Evolutionary conservation across 768 basidiomycete genomes (phyloP).

Genomic region (Pulveroboletus ravenelii): DNA sequence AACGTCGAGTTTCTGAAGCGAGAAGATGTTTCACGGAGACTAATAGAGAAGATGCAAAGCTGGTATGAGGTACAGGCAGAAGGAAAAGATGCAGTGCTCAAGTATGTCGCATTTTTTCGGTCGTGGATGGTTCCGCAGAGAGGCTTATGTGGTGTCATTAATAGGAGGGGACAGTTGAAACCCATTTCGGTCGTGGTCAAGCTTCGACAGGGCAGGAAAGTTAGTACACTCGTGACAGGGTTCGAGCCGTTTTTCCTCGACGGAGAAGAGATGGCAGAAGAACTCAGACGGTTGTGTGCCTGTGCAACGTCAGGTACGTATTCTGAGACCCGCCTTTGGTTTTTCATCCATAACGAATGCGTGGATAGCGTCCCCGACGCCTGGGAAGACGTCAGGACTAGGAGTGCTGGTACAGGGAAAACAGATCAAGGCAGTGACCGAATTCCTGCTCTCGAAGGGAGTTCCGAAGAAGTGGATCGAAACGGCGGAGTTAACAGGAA

Average conservation of each 20-base stretch:
- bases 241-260: slow-evolving; percentile 74
- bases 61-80: slow-evolving; percentile 65
- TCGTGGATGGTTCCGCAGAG: neutral
- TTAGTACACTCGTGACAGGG: slow-evolving; percentile 69
- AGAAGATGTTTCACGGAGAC: slow-evolving; percentile 52
- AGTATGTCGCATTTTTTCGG: slow-evolving; percentile 40
- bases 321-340: neutral
- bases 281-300: slow-evolving; percentile 71
- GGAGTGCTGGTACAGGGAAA: slow-evolving; percentile 87
- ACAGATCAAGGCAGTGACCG: slow-evolving; percentile 61
- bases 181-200: slow-evolving; percentile 70
- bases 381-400: slow-evolving; percentile 51
- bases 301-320: slow-evolving; percentile 69
- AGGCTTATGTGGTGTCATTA: neutral
- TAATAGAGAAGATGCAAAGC: slow-evolving; percentile 65
- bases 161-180: slow-evolving; percentile 71
- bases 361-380: slow-evolving; percentile 52
- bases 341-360: neutral
- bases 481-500: slow-evolving; percentile 39
- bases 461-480: slow-evolving; percentile 83
- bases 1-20: slow-evolving; percentile 56
- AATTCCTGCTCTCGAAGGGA: slow-evolving; percentile 63
- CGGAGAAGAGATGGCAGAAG: slow-evolving; percentile 72
- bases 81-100: slow-evolving; percentile 52
- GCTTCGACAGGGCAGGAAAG: slow-evolving; percentile 72